phyloP scores from a whole-genome alignment of 176 grass and related monocot genomes.

The Avena eriantha region DNA sequence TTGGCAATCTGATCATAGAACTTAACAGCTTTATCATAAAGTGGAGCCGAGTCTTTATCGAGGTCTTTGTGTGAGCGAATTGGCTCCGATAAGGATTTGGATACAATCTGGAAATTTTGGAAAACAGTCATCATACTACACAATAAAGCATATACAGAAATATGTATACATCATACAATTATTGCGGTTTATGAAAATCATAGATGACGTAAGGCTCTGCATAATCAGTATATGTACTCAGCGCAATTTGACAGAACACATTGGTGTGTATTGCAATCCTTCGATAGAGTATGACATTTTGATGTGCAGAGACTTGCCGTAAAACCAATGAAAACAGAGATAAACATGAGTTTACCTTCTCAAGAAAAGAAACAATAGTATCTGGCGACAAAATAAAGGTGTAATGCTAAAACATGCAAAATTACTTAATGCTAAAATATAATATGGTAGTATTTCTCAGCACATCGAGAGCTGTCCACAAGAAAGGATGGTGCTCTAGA shows the following conservation, averaged over 20 bases:
- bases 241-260: not conserved
- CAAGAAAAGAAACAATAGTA: conserved; percentile 32
- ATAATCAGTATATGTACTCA: conserved; percentile 26
- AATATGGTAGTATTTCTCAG: conserved; percentile 17
- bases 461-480: not conserved
- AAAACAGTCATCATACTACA: conserved; percentile 36
- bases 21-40: conserved; percentile 93
- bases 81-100: conserved; percentile 93
- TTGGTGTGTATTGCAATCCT: not conserved
- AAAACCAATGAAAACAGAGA: conserved; percentile 18
- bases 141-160: conserved; percentile 36
- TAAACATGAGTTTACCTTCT: conserved; percentile 2
- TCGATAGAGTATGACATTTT: not conserved
- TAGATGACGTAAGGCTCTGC: not conserved
- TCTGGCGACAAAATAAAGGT: not conserved
- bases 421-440: conserved; percentile 12
- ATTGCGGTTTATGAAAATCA: conserved; percentile 19
- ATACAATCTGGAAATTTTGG: conserved; percentile 85
- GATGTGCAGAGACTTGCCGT: not conserved
- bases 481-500: conserved; percentile 2
- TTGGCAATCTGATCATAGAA: conserved; percentile 91
- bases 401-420: conserved; percentile 19
- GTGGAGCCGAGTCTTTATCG: conserved; percentile 83
- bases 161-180: not conserved
- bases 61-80: conserved; percentile 99